phyloP scores from a whole-genome alignment of 2,329 filamentous ascomycete genomes.

The Nemania abortiva region DNA sequence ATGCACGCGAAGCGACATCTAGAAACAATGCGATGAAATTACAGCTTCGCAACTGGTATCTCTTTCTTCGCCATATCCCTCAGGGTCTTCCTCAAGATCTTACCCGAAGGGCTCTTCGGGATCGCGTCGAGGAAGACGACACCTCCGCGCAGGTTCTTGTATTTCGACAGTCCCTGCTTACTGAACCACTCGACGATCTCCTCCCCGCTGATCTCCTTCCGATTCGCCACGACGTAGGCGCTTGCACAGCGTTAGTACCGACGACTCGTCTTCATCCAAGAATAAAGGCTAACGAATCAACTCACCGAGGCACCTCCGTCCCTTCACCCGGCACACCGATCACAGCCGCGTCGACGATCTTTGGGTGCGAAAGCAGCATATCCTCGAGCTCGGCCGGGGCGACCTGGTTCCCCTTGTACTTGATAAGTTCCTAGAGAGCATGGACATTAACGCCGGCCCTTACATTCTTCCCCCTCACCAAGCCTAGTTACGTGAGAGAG shows the following conservation, averaged over 20 bases:
- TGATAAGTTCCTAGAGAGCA: constrained; percentile 64
- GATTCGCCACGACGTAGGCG: constrained; percentile 46
- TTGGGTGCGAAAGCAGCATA: constrained; percentile 48
- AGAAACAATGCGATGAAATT: constrained; percentile 1
- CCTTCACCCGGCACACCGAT: constrained; percentile 61
- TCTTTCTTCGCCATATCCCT: constrained; percentile 48
- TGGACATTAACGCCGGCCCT: constrained; percentile 5
- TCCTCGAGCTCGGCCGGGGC: constrained; percentile 68
- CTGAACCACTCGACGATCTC: constrained; percentile 46
- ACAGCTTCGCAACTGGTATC: constrained; percentile 40
- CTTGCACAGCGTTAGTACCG: constrained; percentile 24
- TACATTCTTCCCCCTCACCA: too few species aligned
- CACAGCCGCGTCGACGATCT: constrained; percentile 64
- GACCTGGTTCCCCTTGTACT: constrained; percentile 69
- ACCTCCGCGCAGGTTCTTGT: constrained; percentile 54
- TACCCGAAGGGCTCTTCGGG: constrained; percentile 55
- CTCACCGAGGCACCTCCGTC: constrained; percentile 63
- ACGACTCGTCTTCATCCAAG: too few species aligned
- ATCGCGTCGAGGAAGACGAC: constrained; percentile 53
- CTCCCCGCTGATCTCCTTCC: constrained; percentile 41
- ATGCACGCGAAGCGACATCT: neutral
- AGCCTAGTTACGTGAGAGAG: neutral
- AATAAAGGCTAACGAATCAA: constrained; percentile 40
- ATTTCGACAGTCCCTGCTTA: constrained; percentile 46
- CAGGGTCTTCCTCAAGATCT: constrained; percentile 53